Base-by-base conservation (phyloP, 1,139 yeast genomes). In the Lodderomyces margitis region DNA sequence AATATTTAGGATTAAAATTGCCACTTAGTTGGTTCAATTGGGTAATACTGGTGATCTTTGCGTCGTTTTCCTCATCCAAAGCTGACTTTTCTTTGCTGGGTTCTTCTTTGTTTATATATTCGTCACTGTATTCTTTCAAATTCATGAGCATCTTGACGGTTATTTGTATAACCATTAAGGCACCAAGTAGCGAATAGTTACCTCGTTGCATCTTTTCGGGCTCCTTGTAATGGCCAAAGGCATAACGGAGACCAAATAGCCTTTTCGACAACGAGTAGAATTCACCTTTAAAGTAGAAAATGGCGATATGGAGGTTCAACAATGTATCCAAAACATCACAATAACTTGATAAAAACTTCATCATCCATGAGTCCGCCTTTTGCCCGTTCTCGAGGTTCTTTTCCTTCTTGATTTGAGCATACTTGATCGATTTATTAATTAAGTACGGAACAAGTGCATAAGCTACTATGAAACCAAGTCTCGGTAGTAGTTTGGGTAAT, bases 241-340 rank as follows among this genome's bases (percentile, higher is more conserved):
- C 91, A 58, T 91, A 92, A 28, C 95, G 65, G 57, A 92, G 57
- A 0, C 96, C 96, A 59, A 83, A 81, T 0, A 88, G 25, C 34
- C 98, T 70, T 54, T 88, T 89, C 1, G 88, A 75, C 6, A 89
- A 53, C 43, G 86, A 81, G 61, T 91, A 89, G 58, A 83, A 92
- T 21, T 81, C 74, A 2, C 97, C 98, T 38, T 71, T 74, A 54
- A 89, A 79, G 61, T 91, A 91, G 56, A 91, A 91, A 0, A 87
- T 40, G 1, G 96, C 94, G 41, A 89, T 64, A 59, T 91, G 96
- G 12, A 86, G 49, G 51, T 83, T 85, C 66, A 80, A 64, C 9
- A 80, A 41, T 0, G 74, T 64, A 50, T 81, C 83, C 35, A 80
- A 55, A 4, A 78, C 55, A 38, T 68, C 67, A 21, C 71, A 58